A percentile compares a stretch with the other conserved stretches of the same genome.
Evolutionary conservation across 2,329 filamentous ascomycete genomes (phyloP).

Genomic region (Dactylellina haptotyla): DNA sequence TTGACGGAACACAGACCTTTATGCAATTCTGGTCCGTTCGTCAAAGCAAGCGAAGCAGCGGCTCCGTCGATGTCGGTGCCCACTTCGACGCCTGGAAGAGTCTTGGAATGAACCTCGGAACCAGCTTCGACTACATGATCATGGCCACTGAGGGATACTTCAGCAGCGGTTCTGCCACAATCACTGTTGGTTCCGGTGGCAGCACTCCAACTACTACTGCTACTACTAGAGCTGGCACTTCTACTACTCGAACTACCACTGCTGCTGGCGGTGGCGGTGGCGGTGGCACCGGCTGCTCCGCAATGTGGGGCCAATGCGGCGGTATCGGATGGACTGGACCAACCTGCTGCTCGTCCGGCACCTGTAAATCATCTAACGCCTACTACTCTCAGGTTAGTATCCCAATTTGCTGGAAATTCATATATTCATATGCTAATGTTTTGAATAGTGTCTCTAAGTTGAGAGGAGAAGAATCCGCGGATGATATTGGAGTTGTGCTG

Average conservation of each 20-base stretch:
- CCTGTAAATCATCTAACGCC: constrained; percentile 59
- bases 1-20: constrained; percentile 66
- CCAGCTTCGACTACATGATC: constrained; percentile 67
- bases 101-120: constrained; percentile 65
- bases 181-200: constrained; percentile 62
- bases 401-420: constrained; percentile 1
- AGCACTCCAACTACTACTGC: constrained; percentile 25
- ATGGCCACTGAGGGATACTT: constrained; percentile 68
- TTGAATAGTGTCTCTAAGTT: neutral
- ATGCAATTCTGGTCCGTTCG: constrained; percentile 68
- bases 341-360: constrained; percentile 60
- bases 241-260: constrained; percentile 17
- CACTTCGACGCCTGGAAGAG: constrained; percentile 68
- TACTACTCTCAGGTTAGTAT: constrained; percentile 57
- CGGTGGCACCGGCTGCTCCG: constrained; percentile 55
- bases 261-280: constrained; percentile 5
- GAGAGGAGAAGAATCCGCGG: neutral
- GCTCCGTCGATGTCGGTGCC: constrained; percentile 65
- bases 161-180: constrained; percentile 65
- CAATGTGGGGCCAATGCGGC: constrained; percentile 60
- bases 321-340: constrained; percentile 60
- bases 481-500: no score
- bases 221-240: neutral
- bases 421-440: constrained; percentile 1
- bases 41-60: constrained; percentile 65